phyloP scores from a whole-genome alignment of 352 stramenopile genomes.

The Phytopythium helicoides region DNA sequence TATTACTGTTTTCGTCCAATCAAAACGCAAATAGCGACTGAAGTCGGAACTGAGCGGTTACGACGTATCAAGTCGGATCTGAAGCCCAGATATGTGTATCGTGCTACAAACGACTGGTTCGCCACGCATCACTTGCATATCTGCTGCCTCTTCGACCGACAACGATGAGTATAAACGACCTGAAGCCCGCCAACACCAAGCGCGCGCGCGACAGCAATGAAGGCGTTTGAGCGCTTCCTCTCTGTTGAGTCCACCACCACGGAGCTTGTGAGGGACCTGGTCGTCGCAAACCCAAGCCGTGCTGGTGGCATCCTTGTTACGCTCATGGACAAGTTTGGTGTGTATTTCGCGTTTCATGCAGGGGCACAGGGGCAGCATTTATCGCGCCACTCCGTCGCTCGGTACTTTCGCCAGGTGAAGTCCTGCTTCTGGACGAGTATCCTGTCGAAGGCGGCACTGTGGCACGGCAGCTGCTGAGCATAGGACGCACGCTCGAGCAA shows the following conservation, averaged over 20 bases:
- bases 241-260: constrained; percentile 6
- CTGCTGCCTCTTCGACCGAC: constrained; percentile 1
- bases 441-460: constrained; percentile 3
- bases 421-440: constrained; percentile 16
- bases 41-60: constrained; percentile 1
- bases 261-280: constrained; percentile 2
- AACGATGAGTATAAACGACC: constrained; percentile 17
- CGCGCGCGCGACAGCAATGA: constrained; percentile 7
- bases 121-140: constrained; percentile 6
- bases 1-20: constrained; percentile 2
- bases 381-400: constrained; percentile 12
- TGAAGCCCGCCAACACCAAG: constrained; percentile 21
- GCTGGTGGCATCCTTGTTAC: constrained; percentile 4
- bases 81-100: constrained; percentile 5
- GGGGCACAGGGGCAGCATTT: constrained; percentile 8
- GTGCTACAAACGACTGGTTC: not conserved
- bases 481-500: constrained; percentile 10
- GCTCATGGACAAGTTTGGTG: constrained; percentile 22
- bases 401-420: constrained; percentile 18
- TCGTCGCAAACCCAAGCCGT: constrained; percentile 3
- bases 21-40: not conserved
- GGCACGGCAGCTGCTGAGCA: constrained; percentile 13
- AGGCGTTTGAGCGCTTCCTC: constrained; percentile 14
- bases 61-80: constrained; percentile 7
- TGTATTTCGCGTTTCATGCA: constrained; percentile 18